These are phyloP conservation scores for Metschnikowia proteae DNA, from an alignment of 805 yeast genomes.

Conservation along the genomic window DNA sequence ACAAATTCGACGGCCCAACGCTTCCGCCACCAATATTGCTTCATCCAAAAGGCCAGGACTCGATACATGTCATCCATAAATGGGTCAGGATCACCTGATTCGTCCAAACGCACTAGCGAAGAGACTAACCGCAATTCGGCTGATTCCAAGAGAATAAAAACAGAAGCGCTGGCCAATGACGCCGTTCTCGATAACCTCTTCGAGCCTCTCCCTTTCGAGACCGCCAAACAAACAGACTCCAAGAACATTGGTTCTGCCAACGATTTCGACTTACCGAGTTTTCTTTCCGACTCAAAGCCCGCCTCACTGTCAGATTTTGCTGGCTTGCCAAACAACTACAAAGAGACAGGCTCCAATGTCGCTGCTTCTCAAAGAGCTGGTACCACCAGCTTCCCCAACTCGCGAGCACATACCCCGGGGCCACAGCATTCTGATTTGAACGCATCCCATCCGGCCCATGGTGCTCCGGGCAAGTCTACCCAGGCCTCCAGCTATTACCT, in stretches of 20 bases:
- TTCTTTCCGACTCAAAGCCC: constrained; percentile 12
- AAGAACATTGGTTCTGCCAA: neutral
- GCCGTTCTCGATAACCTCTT: constrained; percentile 14
- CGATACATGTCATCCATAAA: constrained; percentile 3
- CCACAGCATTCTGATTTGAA: neutral
- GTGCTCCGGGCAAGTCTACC: neutral
- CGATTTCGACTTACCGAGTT: constrained; percentile 15
- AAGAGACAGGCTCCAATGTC: neutral
- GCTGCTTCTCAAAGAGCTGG: neutral
- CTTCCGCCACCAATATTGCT: neutral
- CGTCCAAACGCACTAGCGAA: constrained; percentile 13
- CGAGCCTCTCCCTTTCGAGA: constrained; percentile 20
- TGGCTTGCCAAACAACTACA: neutral
- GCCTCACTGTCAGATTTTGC: neutral
- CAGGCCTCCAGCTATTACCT: neutral
- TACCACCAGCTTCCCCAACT: neutral
- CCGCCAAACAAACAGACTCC: constrained; percentile 7
- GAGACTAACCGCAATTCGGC: constrained; percentile 4
- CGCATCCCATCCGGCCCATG: neutral
- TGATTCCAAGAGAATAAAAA: constrained; percentile 11
- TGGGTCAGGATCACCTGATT: constrained; percentile 6
- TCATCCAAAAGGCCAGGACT: neutral
- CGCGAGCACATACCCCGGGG: neutral
- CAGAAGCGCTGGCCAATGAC: constrained; percentile 11
- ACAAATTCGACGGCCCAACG: neutral